These are phyloP conservation scores for Colletotrichum sp. DNA, from an alignment of 2,329 filamentous ascomycete species.

Conservation along the genomic window DNA sequence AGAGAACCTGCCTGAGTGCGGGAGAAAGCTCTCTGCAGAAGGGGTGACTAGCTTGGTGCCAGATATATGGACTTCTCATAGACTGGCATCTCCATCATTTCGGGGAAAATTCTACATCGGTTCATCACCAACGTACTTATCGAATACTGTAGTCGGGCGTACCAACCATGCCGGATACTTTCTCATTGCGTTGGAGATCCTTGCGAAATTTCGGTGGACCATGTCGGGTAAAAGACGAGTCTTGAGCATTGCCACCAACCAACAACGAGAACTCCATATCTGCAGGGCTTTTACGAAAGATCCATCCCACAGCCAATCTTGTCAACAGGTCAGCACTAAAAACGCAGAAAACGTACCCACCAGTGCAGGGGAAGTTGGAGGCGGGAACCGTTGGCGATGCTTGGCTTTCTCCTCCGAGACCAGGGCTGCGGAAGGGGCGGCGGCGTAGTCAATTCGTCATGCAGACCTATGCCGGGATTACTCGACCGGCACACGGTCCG, in stretches of 20 bases:
- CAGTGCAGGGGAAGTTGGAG: neutral
- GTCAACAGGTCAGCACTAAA: neutral
- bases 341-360: neutral
- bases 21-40: neutral
- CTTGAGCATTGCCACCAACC: neutral
- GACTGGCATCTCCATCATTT: neutral
- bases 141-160: neutral
- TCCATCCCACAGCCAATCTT: neutral
- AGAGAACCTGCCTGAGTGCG: conserved; percentile 23
- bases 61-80: neutral
- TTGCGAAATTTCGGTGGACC: neutral
- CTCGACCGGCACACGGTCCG: neutral
- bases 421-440: neutral
- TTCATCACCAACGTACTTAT: neutral
- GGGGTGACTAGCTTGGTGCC: neutral
- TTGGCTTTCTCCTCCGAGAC: neutral
- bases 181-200: neutral
- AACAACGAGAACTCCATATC: neutral
- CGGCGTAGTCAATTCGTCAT: neutral
- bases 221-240: neutral
- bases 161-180: neutral
- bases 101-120: neutral
- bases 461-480: neutral
- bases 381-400: neutral
- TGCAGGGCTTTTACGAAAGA: neutral